Conservation (phyloP, 129 eudicot species). For the Mikania micrantha region DNA sequence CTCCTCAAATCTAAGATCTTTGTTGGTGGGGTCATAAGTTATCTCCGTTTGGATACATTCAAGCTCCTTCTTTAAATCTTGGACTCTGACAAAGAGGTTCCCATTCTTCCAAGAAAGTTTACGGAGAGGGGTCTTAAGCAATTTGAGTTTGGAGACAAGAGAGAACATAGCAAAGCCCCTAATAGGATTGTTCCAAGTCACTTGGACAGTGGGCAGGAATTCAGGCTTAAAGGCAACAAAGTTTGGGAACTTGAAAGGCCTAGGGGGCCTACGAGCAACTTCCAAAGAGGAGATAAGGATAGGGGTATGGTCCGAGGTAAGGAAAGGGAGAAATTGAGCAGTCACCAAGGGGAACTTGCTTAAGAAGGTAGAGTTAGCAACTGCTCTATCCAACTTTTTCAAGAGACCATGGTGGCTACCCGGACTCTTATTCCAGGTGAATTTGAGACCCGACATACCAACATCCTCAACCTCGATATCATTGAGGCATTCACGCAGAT, state of each 20-base stretch:
- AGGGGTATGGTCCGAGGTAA: no score
- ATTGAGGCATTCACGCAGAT: neutral
- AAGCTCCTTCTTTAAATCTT: rapidly evolving
- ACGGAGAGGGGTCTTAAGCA: neutral
- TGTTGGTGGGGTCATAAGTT: neutral
- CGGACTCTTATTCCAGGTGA: no score
- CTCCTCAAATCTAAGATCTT: rapidly evolving
- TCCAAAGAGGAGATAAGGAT: no score
- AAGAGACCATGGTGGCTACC: no score
- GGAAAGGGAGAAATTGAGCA: no score
- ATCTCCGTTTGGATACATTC: neutral
- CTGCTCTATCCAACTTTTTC: no score
- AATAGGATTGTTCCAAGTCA: neutral
- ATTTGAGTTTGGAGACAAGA: neutral
- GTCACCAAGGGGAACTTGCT: no score
- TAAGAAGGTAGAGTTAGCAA: no score
- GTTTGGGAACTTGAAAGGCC: neutral
- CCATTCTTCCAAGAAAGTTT: neutral
- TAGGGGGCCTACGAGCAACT: neutral
- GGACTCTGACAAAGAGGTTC: neutral
- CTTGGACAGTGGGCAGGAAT: neutral
- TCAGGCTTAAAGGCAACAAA: neutral
- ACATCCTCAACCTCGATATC: neutral
- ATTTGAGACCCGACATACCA: no score
- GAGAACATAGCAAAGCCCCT: neutral